Evolutionary conservation across 1,284 basidiomycete genomes (phyloP).

Genomic region (Trametes polyzona): DNA sequence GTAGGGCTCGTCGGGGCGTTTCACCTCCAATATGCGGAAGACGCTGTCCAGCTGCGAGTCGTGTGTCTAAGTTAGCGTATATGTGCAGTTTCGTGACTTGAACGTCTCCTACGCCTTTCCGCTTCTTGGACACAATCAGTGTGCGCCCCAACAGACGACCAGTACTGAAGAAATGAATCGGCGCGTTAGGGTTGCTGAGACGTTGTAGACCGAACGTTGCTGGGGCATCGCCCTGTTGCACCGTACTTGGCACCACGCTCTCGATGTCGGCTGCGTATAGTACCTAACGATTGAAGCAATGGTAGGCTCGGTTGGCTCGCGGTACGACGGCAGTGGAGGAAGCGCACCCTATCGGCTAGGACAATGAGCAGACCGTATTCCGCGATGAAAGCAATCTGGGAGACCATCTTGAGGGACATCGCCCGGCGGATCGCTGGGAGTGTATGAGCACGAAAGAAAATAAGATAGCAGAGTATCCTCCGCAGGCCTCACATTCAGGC

Average conservation of each 20-base stretch:
- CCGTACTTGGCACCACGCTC: constrained; percentile 13
- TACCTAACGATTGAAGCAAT: not conserved
- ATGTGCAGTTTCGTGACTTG: not conserved
- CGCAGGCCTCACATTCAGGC: constrained; percentile 71
- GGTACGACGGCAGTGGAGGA: not conserved
- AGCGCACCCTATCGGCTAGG: constrained; percentile 82
- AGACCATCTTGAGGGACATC: constrained; percentile 81
- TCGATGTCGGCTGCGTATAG: constrained; percentile 19
- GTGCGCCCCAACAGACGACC: constrained; percentile 85
- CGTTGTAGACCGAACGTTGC: constrained; percentile 65
- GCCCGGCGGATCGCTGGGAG: constrained; percentile 81
- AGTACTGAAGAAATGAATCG: constrained; percentile 93
- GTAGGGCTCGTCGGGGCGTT: not conserved
- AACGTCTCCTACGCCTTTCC: constrained; percentile 72
- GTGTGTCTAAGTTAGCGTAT: not conserved
- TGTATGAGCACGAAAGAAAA: too few relatives aligned
- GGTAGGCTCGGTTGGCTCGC: too few relatives aligned
- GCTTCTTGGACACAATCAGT: constrained; percentile 93
- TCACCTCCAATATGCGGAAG: constrained; percentile 91
- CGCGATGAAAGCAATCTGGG: constrained; percentile 92
- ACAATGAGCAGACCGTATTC: constrained; percentile 95
- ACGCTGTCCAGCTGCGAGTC: constrained; percentile 78
- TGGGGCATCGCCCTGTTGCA: not conserved
- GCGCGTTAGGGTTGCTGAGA: constrained; percentile 77
- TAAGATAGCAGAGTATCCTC: too few relatives aligned